Conservation (phyloP, 305 asterid species). For the Fraxinus angustifolia region DNA sequence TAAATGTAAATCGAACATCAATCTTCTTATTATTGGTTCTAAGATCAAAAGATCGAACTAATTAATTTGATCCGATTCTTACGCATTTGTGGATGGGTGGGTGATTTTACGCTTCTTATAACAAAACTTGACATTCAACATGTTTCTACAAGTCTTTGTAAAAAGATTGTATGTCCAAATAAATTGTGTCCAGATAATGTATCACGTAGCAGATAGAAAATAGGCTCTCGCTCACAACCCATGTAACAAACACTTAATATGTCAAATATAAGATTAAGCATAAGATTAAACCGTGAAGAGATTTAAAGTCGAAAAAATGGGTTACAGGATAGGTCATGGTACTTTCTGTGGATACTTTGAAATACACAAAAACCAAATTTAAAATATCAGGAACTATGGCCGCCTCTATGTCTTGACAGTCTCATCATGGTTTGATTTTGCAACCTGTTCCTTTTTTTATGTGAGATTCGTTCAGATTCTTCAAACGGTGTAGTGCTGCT, state of each 20-base stretch:
- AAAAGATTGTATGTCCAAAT: neutral
- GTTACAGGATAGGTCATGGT: neutral
- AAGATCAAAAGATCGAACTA: neutral
- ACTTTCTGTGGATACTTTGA: neutral
- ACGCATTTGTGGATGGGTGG: neutral
- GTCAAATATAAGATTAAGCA: neutral
- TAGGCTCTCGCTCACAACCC: neutral
- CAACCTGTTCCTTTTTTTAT: neutral
- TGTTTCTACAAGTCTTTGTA: neutral
- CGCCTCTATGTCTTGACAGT: slow-evolving; percentile 21
- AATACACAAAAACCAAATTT: slow-evolving; percentile 1
- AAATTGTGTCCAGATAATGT: neutral
- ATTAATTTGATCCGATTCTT: neutral
- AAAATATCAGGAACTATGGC: neutral
- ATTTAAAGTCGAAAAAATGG: neutral
- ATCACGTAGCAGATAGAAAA: neutral
- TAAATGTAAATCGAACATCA: neutral
- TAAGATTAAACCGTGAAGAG: neutral
- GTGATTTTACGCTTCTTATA: neutral
- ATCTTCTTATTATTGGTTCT: neutral
- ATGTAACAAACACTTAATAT: neutral
- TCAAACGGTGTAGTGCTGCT: slow-evolving; percentile 53
- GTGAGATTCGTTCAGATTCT: neutral
- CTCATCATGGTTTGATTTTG: neutral
- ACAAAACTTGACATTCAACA: neutral